Base-by-base conservation (phyloP, 768 basidiomycete genomes). In the Lentinus tigrinus region DNA sequence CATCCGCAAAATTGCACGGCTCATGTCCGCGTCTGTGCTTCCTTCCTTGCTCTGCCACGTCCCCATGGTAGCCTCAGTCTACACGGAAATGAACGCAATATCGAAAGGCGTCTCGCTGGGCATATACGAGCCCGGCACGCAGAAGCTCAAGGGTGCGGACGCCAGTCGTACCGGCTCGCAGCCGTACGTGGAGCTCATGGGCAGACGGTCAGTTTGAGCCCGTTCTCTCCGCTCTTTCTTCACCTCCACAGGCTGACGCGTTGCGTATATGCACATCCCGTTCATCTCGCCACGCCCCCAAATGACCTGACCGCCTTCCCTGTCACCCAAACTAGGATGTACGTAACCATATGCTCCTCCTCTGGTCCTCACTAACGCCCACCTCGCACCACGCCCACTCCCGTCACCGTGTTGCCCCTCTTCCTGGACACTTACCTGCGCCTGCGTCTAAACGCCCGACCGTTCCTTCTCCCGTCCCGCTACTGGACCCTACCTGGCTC, bases 21-120 rank as follows among this genome's bases (percentile, higher is more conserved):
- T 31, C 31, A 31, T 31, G 31, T 31, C 31, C 31, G 31, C 11
- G 31, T 31, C 31, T 31, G 31, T 31, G 31, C 31, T 31, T 11
- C 31, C 7, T 7, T 24, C 10, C 39, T 23, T 7, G 21, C 21
- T 23, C 21, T 46, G 43, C 24, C 23, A 19, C 19, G 42, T 23
- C 24, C 21, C 23, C 21, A 46, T 47, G 38, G 44, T 62, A 94
- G 95, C 95, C 4, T 91, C 93, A 47, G 93, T 88, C 19, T 97
- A 94, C 71, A 96, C 95, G 10, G 93, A 96, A 69, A 84, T 96
- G 82, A 96, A 95, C 62, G 93, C 93, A 0, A 75, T 91, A 38
- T 77, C 88, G 27, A 96, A 94, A 70, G 95, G 93, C 11, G 78
- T 93, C 23, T 86, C 88, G 34, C 77, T 97, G 24, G 94, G 95